A percentile compares a stretch with the other conserved stretches of the same genome.
These are phyloP conservation scores for Raffaelea ambrosiae DNA, from an alignment of 2,329 filamentous ascomycete genomes.

Conservation along the genomic window DNA sequence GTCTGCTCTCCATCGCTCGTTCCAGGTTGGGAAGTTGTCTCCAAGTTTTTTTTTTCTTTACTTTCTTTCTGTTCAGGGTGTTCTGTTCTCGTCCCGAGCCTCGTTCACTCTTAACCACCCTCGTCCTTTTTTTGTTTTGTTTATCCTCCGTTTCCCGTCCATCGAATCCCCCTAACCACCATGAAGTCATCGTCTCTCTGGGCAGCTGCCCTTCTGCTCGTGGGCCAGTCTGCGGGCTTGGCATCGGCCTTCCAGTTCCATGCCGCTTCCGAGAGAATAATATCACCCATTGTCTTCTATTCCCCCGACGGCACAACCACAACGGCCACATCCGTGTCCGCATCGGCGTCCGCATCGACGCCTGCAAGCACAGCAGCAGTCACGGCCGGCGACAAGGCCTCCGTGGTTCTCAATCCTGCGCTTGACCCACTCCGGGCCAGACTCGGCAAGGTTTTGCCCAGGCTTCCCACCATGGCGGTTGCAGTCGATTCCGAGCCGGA, in stretches of 20 bases:
- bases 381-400: no score
- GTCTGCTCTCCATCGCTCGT: no score
- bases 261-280: no score
- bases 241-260: no score
- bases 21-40: no score
- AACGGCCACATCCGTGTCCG: background rate
- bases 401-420: no score
- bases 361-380: no score
- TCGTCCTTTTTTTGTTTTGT: background rate
- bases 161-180: background rate
- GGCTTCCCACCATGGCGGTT: slow-evolving; percentile 1
- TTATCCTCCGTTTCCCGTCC: background rate
- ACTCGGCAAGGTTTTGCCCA: slow-evolving; percentile 1
- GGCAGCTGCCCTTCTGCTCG: slow-evolving; percentile 5
- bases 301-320: no score
- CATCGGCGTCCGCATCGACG: no score
- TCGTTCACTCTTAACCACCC: background rate
- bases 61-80: background rate
- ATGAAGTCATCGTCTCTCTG: slow-evolving; percentile 6
- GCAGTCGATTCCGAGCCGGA: slow-evolving; percentile 1
- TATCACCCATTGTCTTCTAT: no score
- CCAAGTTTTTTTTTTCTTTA: no score
- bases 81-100: background rate
- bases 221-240: background rate
- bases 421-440: no score